Percentiles rank a stretch among this genome's conserved stretches.
Evolutionary conservation across 1,139 yeast genomes (phyloP).

Genomic region (Wickerhamiella infanticola): DNA sequence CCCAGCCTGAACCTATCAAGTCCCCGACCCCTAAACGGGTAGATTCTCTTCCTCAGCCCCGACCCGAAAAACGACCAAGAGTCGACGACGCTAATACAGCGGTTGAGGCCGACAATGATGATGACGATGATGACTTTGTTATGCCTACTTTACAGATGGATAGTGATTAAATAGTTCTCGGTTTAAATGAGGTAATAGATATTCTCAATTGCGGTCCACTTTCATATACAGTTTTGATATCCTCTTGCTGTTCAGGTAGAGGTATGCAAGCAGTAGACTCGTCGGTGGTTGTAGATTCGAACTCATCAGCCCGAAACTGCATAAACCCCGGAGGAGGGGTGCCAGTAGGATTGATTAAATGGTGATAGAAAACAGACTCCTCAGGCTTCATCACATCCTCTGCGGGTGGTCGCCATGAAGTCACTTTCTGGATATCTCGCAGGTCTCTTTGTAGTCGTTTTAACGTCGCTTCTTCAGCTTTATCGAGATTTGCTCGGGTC

Average conservation of each 20-base stretch:
- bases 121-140: constrained; percentile 13
- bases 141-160: constrained; percentile 15
- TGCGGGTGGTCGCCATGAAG: neutral
- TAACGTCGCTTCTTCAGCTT: neutral
- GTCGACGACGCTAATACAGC: constrained; percentile 1
- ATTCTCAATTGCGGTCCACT: neutral
- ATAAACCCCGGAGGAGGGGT: neutral
- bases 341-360: neutral
- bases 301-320: neutral
- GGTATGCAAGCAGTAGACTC: neutral
- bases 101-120: constrained; percentile 3
- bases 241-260: neutral
- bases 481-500: neutral
- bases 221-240: neutral
- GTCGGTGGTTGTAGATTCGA: neutral
- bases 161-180: constrained; percentile 10
- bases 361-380: neutral
- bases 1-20: constrained; percentile 1
- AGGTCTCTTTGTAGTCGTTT: neutral
- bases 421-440: neutral
- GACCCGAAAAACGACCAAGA: neutral
- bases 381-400: neutral
- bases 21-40: neutral
- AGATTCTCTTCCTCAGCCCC: neutral
- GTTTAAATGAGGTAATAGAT: neutral